Conservation (phyloP, 768 basidiomycete genomes). For the Goffeauzyma gilvescens region DNA sequence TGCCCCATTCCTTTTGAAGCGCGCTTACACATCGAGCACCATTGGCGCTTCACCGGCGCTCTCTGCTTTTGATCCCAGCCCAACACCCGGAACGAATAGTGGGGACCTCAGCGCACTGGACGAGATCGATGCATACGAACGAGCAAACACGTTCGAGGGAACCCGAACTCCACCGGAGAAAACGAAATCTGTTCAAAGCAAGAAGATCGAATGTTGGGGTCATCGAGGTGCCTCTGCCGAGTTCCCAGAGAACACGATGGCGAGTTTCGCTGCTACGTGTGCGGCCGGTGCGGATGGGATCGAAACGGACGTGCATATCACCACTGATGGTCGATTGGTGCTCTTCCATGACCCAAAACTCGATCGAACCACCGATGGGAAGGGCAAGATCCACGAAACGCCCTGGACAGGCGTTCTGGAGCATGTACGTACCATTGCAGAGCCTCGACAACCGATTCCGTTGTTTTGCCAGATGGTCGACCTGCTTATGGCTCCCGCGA, state of each 20-base stretch:
- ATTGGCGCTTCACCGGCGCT: constrained; percentile 13
- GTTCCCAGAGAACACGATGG: constrained; percentile 66
- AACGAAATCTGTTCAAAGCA: too few species aligned
- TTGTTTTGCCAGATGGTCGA: constrained; percentile 69
- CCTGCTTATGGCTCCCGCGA: constrained; percentile 47
- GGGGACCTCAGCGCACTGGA: too few species aligned
- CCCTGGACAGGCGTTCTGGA: constrained; percentile 45
- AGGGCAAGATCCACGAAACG: constrained; percentile 49
- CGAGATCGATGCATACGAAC: too few species aligned
- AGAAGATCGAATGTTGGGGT: constrained; percentile 53
- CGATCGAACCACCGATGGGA: constrained; percentile 59
- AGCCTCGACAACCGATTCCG: constrained; percentile 69
- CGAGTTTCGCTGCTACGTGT: constrained; percentile 86
- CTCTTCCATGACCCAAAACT: constrained; percentile 94
- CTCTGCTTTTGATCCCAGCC: constrained; percentile 12
- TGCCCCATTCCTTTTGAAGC: too few species aligned
- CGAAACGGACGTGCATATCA: constrained; percentile 97
- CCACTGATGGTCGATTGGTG: constrained; percentile 63
- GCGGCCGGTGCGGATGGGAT: constrained; percentile 89
- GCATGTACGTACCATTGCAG: constrained; percentile 57
- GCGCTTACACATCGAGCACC: neutral
- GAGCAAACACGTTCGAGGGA: too few species aligned
- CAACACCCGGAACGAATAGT: too few species aligned
- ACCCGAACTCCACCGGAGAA: too few species aligned
- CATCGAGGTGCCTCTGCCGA: constrained; percentile 50